Conservation (phyloP, 2,329 filamentous ascomycete genomes). For the Fusarium sp. region DNA sequence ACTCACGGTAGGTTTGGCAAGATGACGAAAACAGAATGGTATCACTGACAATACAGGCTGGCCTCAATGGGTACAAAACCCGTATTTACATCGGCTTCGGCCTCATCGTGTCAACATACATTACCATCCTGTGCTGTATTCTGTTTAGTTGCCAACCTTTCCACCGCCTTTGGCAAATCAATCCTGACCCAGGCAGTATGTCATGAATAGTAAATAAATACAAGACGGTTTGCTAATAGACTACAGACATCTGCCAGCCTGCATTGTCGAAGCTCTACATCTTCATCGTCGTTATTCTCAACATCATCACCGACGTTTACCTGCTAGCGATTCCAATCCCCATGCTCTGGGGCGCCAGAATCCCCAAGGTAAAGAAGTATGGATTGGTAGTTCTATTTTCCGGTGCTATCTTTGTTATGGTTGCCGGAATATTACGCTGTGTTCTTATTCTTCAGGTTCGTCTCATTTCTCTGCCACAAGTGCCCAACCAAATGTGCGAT, state of each 20-base stretch:
- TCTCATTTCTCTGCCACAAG: fast-evolving
- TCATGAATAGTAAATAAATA: neutral
- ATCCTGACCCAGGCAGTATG: conserved; percentile 58
- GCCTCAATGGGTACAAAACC: conserved; percentile 38
- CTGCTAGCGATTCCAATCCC: conserved; percentile 58
- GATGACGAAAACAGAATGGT: fast-evolving
- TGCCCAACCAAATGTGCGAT: no score
- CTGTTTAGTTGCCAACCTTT: conserved; percentile 55
- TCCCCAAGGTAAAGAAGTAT: conserved; percentile 64
- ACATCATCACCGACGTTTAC: conserved; percentile 58
- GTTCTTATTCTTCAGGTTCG: conserved; percentile 54
- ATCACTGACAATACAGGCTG: conserved; percentile 47
- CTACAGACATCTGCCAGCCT: conserved; percentile 57
- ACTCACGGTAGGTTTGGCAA: conserved; percentile 56
- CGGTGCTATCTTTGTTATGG: conserved; percentile 57
- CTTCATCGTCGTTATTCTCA: conserved; percentile 54
- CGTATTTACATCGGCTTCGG: conserved; percentile 52
- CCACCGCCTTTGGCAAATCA: conserved; percentile 58
- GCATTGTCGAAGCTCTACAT: conserved; percentile 57
- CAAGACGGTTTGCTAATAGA: conserved; percentile 1
- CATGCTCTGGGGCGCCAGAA: conserved; percentile 66
- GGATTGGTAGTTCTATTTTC: conserved; percentile 65
- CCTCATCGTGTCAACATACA: conserved; percentile 52
- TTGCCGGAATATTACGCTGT: conserved; percentile 54
- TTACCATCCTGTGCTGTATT: conserved; percentile 52